Evolutionary conservation across 2,329 filamentous ascomycete species (phyloP).

Genomic region (Fusarium sp.): DNA sequence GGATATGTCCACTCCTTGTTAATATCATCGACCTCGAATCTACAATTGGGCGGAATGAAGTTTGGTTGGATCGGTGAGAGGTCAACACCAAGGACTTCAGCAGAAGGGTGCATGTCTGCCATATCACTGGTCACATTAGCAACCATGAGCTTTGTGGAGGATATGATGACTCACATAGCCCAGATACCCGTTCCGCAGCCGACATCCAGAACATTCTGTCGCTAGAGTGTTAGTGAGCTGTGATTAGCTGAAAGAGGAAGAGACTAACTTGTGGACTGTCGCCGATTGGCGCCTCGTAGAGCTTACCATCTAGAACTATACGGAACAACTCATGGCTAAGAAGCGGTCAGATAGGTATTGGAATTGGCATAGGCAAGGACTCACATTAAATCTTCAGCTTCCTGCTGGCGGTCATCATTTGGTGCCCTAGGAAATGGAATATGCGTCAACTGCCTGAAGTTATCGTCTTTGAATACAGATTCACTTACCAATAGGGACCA

Average conservation of each 20-base stretch:
- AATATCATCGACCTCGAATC: slow-evolving; percentile 74
- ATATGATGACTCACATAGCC: slow-evolving; percentile 23
- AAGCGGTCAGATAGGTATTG: accelerated
- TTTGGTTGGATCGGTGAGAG: slow-evolving; percentile 70
- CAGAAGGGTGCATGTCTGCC: slow-evolving; percentile 60
- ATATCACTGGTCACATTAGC: slow-evolving; percentile 40
- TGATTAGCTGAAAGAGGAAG: accelerated
- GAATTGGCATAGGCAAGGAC: background rate
- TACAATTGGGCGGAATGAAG: slow-evolving; percentile 71
- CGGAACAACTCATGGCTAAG: slow-evolving; percentile 31
- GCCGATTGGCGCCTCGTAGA: slow-evolving; percentile 30
- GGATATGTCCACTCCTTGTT: slow-evolving; percentile 64
- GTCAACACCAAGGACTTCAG: slow-evolving; percentile 66
- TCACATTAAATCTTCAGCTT: slow-evolving; percentile 36
- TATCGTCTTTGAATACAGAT: accelerated
- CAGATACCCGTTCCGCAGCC: slow-evolving; percentile 33
- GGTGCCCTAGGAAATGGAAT: slow-evolving; percentile 10
- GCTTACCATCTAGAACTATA: slow-evolving; percentile 19
- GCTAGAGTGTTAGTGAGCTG: accelerated
- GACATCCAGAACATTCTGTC: slow-evolving; percentile 18
- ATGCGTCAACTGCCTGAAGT: background rate
- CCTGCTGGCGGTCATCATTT: slow-evolving; percentile 34
- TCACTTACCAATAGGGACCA: slow-evolving; percentile 20
- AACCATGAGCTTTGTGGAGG: background rate
- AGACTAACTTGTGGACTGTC: slow-evolving; percentile 13